Base-by-base conservation (phyloP, 257 asterid species). In the Rhazya stricta region DNA sequence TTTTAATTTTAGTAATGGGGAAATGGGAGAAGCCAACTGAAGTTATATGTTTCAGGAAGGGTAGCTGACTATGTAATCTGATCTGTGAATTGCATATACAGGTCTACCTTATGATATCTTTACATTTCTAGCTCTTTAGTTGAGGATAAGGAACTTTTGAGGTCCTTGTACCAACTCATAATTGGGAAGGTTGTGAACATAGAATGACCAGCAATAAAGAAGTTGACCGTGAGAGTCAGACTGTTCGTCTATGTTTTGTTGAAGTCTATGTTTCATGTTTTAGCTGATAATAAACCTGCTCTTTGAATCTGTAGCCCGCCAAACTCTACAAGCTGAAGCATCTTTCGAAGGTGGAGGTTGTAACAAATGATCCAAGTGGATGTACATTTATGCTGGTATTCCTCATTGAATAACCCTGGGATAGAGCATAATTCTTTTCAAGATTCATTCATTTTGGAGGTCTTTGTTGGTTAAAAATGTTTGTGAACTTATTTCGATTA, bases 281-380 rank as follows among this genome's bases (percentile, higher is more conserved):
- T 34, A 77, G 80, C 78, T 79, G 65, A 83, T 80, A 46, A 76
- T 32, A 62, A 25, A 39, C 18, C 42, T 73, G 25, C 75, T 74
- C 58, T 51, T 74, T 84, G 72, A 36, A 43, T 50, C 6, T 85
- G 62, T 82, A 95, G 98, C 91, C 92, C 79, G 97, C 94, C 48
- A 95, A 92, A 77, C 61, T 95, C 34, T 95, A 95, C 90, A 95
- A 95, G 86, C 86, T 95, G 87, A 92, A 92, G 86, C 99, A 92
- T 88, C 94, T 95, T 67, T 91, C 98, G 5, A 95, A 95, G 87
- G 89, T 92, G 80, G 99, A 95, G 87, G 96, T 95, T 73, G 89
- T 81, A 51, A 85, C 96, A 6, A 91, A 86, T 83, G 99, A 95
- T 82, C 99, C 99, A 65, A 92, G 91, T 85, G 99, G 99, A 69